These are phyloP conservation scores for Stagonosporopsis vannaccii DNA, from an alignment of 2,329 filamentous ascomycete species.

Conservation along the genomic window DNA sequence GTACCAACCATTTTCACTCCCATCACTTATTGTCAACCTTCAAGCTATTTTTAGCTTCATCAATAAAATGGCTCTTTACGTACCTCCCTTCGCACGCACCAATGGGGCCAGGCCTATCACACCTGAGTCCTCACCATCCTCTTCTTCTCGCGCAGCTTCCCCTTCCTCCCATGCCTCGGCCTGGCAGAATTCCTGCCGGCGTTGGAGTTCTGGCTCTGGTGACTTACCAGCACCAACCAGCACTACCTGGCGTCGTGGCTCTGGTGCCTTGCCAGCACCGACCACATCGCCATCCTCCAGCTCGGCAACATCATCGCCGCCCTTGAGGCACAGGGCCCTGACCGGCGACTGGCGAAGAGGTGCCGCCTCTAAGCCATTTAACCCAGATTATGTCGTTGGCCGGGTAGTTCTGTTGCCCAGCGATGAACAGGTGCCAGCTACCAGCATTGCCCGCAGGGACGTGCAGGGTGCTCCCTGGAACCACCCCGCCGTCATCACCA, in stretches of 20 bases:
- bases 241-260: not conserved
- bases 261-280: not conserved
- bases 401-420: conserved; percentile 1
- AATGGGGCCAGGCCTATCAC: not conserved
- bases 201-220: not conserved
- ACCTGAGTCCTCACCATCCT: not conserved
- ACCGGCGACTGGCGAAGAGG: not conserved
- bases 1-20: not conserved
- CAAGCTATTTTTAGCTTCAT: not conserved
- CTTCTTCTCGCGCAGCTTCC: not conserved
- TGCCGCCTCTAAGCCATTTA: not conserved
- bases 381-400: not conserved
- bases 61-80: not conserved
- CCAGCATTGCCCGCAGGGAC: not conserved
- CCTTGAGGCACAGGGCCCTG: not conserved
- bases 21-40: not conserved
- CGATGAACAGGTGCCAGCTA: not conserved
- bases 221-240: not conserved
- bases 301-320: not conserved
- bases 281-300: not conserved
- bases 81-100: not conserved
- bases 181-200: not conserved
- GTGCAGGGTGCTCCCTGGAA: conserved; percentile 3
- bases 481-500: conserved; percentile 21
- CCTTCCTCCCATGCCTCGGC: not conserved